Evolutionary conservation across 768 basidiomycete species (phyloP).

Genomic region (Leccinum broughii): DNA sequence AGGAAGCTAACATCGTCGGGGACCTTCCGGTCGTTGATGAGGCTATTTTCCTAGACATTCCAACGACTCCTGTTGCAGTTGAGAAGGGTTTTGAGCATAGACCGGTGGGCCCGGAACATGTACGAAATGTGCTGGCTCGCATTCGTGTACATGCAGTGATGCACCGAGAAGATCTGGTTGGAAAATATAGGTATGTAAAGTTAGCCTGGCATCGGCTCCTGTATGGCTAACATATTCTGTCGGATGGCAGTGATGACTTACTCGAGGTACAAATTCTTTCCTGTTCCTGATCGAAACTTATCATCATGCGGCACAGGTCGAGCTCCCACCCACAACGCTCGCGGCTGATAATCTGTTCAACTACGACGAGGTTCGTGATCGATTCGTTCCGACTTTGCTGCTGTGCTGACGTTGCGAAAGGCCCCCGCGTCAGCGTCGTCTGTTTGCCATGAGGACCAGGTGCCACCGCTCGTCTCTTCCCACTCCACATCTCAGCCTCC

Average conservation of each 20-base stretch:
- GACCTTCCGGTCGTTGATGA: slow-evolving; percentile 12
- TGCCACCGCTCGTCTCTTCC: not conserved
- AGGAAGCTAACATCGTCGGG: slow-evolving; percentile 77
- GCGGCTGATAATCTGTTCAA: no score
- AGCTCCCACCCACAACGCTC: no score
- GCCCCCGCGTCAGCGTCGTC: not conserved
- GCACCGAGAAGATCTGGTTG: slow-evolving; percentile 9
- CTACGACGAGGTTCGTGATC: not conserved
- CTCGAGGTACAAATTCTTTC: no score
- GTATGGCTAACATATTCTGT: not conserved
- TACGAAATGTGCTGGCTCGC: slow-evolving; percentile 3
- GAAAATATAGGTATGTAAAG: slow-evolving; percentile 24
- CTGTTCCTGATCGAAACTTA: no score
- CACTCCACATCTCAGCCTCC: no score
- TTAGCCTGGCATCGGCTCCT: slow-evolving; percentile 40
- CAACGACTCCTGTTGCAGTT: not conserved
- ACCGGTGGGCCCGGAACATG: not conserved
- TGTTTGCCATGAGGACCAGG: not conserved
- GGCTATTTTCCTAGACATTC: not conserved
- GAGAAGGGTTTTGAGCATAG: not conserved
- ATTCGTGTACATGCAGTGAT: slow-evolving; percentile 40
- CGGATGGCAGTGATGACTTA: no score
- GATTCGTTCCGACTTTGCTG: not conserved
- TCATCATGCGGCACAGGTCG: no score
- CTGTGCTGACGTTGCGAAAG: not conserved